Conservation (phyloP, 2,329 filamentous ascomycete species). For the Phyllosticta ampelicida region DNA sequence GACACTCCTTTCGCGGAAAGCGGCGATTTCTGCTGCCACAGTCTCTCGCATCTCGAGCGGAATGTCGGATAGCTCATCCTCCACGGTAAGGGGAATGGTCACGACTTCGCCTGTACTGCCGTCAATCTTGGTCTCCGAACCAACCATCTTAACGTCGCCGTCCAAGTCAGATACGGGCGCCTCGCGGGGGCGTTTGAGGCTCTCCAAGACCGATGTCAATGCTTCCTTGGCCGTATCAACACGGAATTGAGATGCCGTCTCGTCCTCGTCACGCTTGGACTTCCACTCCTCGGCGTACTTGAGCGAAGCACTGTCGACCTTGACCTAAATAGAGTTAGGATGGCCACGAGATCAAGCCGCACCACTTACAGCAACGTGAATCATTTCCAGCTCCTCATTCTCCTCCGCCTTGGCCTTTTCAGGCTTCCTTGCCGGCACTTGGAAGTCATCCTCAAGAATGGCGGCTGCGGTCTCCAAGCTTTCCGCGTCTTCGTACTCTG, state of each 20-base stretch:
- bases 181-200: slow-evolving; percentile 56
- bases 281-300: slow-evolving; percentile 81
- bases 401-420: slow-evolving; percentile 31
- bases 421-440: slow-evolving; percentile 73
- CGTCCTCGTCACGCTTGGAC: slow-evolving; percentile 52
- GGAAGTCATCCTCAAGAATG: slow-evolving; percentile 61
- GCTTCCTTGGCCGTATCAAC: slow-evolving; percentile 58
- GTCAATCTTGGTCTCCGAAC: slow-evolving; percentile 36
- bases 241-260: slow-evolving; percentile 52
- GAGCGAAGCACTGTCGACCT: slow-evolving; percentile 70
- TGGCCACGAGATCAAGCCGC: not conserved
- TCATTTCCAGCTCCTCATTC: slow-evolving; percentile 50
- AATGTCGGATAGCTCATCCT: slow-evolving; percentile 92
- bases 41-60: slow-evolving; percentile 93
- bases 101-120: slow-evolving; percentile 67
- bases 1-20: slow-evolving; percentile 86
- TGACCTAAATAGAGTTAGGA: slow-evolving; percentile 33
- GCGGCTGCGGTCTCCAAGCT: slow-evolving; percentile 78
- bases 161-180: slow-evolving; percentile 42
- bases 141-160: slow-evolving; percentile 58
- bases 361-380: slow-evolving; percentile 50
- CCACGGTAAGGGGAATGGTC: slow-evolving; percentile 69
- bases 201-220: slow-evolving; percentile 56
- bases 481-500: slow-evolving; percentile 85
- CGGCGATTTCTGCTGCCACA: slow-evolving; percentile 85